These are phyloP conservation scores for Hypoxylon fuscum DNA, from an alignment of 495 filamentous ascomycete species.

Conservation along the genomic window DNA sequence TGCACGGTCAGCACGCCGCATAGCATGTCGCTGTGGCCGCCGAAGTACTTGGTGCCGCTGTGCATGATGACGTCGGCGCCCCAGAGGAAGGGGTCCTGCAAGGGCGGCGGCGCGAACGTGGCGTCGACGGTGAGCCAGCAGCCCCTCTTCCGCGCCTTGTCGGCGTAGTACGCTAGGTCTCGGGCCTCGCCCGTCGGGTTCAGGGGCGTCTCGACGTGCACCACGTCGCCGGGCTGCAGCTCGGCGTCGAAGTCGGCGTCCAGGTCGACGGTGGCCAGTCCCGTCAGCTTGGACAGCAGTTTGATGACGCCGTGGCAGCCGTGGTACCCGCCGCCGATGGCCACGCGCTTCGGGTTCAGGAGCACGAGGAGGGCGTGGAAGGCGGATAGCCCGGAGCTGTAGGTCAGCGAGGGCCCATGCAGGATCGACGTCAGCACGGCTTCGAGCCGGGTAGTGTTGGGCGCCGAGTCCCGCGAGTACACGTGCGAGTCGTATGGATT, in stretches of 20 bases:
- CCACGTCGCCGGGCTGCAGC: conserved; percentile 77
- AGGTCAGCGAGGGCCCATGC: conserved; percentile 73
- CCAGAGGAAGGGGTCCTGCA: conserved; percentile 83
- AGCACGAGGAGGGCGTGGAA: conserved; percentile 83
- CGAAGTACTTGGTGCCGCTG: conserved; percentile 92
- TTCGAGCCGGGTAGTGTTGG: conserved; percentile 86
- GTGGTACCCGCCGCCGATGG: conserved; percentile 88
- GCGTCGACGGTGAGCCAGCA: conserved; percentile 85
- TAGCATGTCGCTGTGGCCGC: conserved; percentile 91
- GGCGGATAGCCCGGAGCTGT: conserved; percentile 84
- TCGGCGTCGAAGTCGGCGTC: conserved; percentile 55
- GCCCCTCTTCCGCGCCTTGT: conserved; percentile 74
- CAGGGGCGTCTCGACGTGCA: conserved; percentile 91
- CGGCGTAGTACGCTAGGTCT: conserved; percentile 72
- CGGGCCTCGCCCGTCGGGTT: conserved; percentile 87
- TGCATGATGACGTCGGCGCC: conserved; percentile 92
- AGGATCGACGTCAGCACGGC: conserved; percentile 77
- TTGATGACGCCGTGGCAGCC: conserved; percentile 86
- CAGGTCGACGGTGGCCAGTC: conserved; percentile 70
- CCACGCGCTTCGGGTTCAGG: conserved; percentile 79
- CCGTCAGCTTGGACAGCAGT: conserved; percentile 74
- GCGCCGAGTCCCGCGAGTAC: conserved; percentile 81
- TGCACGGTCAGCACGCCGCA: conserved; percentile 80
- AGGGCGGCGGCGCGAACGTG: conserved; percentile 90
- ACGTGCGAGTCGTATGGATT: conserved; percentile 62